Conservation (phyloP, 2,329 filamentous ascomycete genomes). For the Westerdykella sp. region DNA sequence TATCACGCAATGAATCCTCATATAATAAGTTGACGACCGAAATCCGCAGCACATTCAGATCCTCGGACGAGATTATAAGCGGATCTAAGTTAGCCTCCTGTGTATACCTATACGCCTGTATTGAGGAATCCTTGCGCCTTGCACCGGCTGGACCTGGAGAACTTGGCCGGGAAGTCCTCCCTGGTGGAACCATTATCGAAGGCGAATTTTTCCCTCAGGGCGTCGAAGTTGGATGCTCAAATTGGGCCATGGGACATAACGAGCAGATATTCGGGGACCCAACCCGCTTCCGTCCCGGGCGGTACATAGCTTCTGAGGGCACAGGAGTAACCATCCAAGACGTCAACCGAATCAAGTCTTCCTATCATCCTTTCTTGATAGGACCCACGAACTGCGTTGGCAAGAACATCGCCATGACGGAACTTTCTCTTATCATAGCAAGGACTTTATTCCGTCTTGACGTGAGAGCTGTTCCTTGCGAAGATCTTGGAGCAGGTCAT, state of each 20-base stretch:
- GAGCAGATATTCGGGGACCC: constrained; percentile 14
- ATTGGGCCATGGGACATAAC: constrained; percentile 15
- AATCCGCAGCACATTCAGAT: constrained; percentile 5
- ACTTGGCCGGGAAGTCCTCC: constrained; percentile 9
- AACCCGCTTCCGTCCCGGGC: constrained; percentile 12
- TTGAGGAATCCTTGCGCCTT: constrained; percentile 14
- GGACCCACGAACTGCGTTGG: constrained; percentile 19
- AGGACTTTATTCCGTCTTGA: constrained; percentile 15
- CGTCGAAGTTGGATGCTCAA: constrained; percentile 13
- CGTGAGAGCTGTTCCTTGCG: constrained; percentile 5
- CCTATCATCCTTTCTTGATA: constrained; percentile 14
- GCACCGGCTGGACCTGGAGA: constrained; percentile 12
- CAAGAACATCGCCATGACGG: constrained; percentile 16
- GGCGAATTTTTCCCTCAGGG: constrained; percentile 13
- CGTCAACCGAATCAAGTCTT: constrained; percentile 3
- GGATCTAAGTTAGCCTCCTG: constrained; percentile 7
- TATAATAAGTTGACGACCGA: constrained; percentile 7
- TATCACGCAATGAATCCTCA: constrained; percentile 3
- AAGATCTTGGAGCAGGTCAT: not conserved
- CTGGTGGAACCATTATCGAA: constrained; percentile 14
- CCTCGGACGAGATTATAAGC: constrained; percentile 4
- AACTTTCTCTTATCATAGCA: constrained; percentile 12
- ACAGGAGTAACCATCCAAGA: constrained; percentile 2
- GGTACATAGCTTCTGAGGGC: constrained; percentile 14
- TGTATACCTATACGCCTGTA: constrained; percentile 13